Base-by-base conservation (phyloP, 2,329 filamentous ascomycete species). In the Clarireedia paspali region DNA sequence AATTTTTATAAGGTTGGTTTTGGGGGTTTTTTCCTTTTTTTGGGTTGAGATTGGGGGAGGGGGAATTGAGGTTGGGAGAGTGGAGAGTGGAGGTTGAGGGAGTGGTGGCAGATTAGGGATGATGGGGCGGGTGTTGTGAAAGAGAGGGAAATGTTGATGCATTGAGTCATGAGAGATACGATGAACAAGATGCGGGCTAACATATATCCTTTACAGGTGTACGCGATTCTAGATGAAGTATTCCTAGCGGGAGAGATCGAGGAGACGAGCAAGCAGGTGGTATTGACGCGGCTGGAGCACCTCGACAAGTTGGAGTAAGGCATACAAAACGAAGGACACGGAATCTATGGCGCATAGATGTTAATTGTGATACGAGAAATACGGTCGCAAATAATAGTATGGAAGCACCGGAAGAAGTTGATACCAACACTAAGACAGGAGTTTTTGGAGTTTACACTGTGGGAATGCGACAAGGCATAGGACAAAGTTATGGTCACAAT, bases 201-300 rank as follows among this genome's bases (percentile, higher is more conserved):
- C 53, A 17, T 57, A 15, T 47, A 15, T 34, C n/a, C 46, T 40
- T 58, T 23, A 50, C 63, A 87, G 83, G 92, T 99, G 62, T 99
- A 99, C 73, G 94, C 94, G 49, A 99, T 99, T 61, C 83, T 99
- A 27, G 94, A 99, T 70, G 94, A 99, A 76, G 94, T 99, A 20
- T 99, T 99, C 71, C 75, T 99, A 59, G 94, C 94, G 0, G 94
- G 94, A 17, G 94, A 99, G 79, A 96, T 99, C 59, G 91, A 99
- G 74, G 94, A 99, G 80, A 97, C 92, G 60, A 96, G 90, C 71
- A 99, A 97, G 74, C 92, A 97, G 74, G 94, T 97, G 34, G 94
- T 99, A 17, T 75, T 99, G 68, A 97, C 94, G 53, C 77, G 94
- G 66, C 70, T 99, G 72, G 94, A 97, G 70, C 94, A 99, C 76